Evolutionary conservation across 331 rosid species (phyloP).

Genomic region (Prunus yedoensis): DNA sequence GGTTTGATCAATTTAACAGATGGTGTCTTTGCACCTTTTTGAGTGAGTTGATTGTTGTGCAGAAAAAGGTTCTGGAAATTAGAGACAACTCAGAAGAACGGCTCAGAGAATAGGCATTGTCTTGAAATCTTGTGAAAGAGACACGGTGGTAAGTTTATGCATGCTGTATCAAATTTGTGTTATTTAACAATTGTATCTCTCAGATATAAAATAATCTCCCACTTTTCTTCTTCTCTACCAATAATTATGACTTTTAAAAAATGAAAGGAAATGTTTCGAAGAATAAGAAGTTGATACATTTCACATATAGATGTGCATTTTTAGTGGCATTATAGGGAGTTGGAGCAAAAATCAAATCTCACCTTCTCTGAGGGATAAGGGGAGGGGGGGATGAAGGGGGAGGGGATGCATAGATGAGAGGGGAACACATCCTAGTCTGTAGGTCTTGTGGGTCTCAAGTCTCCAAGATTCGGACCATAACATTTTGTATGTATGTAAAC

Average conservation of each 20-base stretch:
- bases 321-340: background rate
- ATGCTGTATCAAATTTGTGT: slow-evolving; percentile 23
- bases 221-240: background rate
- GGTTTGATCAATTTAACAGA: background rate
- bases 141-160: slow-evolving; percentile 51
- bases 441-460: background rate
- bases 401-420: background rate
- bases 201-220: background rate
- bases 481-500: too few species aligned
- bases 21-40: background rate
- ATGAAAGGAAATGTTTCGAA: background rate
- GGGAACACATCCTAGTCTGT: background rate
- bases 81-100: slow-evolving; percentile 85
- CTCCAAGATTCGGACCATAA: too few species aligned
- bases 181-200: too few species aligned
- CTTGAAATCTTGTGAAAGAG: slow-evolving; percentile 73
- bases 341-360: background rate
- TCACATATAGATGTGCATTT: background rate
- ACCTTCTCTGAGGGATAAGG: background rate
- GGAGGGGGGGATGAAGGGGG: too few species aligned
- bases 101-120: slow-evolving; percentile 78
- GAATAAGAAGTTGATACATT: background rate
- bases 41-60: slow-evolving; percentile 20
- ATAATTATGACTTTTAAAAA: background rate
- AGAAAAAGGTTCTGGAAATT: slow-evolving; percentile 86